phyloP scores from a whole-genome alignment of 2,329 filamentous ascomycete species.

The Exserohilum rostratum region DNA sequence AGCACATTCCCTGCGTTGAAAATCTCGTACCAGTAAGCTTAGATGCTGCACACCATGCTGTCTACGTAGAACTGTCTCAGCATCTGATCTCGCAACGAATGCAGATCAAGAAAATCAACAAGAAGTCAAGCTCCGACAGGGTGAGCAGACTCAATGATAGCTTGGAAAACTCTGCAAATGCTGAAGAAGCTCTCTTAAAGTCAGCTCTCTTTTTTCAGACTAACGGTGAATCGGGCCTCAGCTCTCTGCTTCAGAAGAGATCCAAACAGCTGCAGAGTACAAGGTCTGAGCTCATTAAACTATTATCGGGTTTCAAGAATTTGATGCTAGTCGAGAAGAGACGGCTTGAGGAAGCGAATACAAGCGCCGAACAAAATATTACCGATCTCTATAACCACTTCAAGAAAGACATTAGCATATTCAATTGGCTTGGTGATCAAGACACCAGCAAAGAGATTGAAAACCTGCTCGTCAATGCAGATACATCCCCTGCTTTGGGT shows the following conservation, averaged over 20 bases:
- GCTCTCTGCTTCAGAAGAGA: constrained; percentile 21
- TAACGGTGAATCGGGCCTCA: constrained; percentile 20
- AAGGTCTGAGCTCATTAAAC: constrained; percentile 16
- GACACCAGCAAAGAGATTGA: constrained; percentile 16
- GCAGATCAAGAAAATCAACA: constrained; percentile 50
- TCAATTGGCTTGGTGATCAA: constrained; percentile 32
- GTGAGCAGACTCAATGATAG: constrained; percentile 53
- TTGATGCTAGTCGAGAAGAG: constrained; percentile 3
- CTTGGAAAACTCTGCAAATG: constrained; percentile 52
- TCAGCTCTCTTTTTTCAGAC: constrained; percentile 38
- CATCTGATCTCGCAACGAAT: constrained; percentile 60
- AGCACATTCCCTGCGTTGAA: constrained; percentile 52
- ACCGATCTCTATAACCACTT: constrained; percentile 26
- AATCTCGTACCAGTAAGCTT: constrained; percentile 53
- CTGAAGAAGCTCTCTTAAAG: constrained; percentile 62
- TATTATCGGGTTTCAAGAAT: constrained; percentile 27
- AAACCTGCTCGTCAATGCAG: constrained; percentile 15
- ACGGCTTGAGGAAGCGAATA: background rate
- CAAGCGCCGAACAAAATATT: background rate
- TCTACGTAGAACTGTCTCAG: constrained; percentile 63
- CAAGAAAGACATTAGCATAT: constrained; percentile 20
- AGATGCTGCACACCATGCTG: constrained; percentile 55
- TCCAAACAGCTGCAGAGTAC: constrained; percentile 18
- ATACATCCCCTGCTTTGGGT: constrained; percentile 3
- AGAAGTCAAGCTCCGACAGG: constrained; percentile 46